Conservation (phyloP, 1,139 yeast genomes). For the Lodderomyces jiufengensis region DNA sequence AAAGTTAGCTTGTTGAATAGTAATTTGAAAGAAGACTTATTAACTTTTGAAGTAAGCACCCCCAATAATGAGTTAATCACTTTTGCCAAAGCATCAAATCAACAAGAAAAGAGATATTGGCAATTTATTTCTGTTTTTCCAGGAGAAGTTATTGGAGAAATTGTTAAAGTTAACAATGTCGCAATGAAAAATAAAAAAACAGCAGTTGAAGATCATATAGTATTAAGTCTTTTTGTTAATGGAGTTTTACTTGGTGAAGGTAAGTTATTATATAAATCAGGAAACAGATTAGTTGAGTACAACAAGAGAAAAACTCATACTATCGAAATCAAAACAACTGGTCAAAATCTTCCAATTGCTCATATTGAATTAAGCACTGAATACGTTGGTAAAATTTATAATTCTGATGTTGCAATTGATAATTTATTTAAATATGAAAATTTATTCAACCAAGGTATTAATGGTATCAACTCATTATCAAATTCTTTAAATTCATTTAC, state of each 20-base stretch:
- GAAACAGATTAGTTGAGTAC: slow-evolving; percentile 40
- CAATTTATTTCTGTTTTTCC: slow-evolving; percentile 74
- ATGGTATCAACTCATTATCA: slow-evolving; percentile 45
- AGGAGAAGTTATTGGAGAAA: slow-evolving; percentile 72
- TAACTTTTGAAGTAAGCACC: slow-evolving; percentile 48
- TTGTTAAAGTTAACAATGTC: slow-evolving; percentile 56
- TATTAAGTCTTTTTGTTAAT: slow-evolving; percentile 59
- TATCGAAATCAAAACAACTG: slow-evolving; percentile 33
- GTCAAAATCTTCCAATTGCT: slow-evolving; percentile 41
- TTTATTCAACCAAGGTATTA: slow-evolving; percentile 38
- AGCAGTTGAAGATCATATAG: slow-evolving; percentile 51
- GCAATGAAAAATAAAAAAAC: slow-evolving; percentile 33
- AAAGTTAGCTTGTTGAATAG: slow-evolving; percentile 40
- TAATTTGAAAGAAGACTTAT: slow-evolving; percentile 29
- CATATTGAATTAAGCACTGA: slow-evolving; percentile 57
- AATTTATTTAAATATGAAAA: slow-evolving; percentile 55
- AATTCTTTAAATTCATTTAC: slow-evolving; percentile 37
- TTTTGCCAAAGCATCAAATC: slow-evolving; percentile 70
- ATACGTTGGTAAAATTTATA: slow-evolving; percentile 68
- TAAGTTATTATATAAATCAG: slow-evolving; percentile 38
- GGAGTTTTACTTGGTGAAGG: slow-evolving; percentile 63
- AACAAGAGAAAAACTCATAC: slow-evolving; percentile 34
- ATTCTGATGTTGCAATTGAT: slow-evolving; percentile 57
- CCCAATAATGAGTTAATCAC: slow-evolving; percentile 46
- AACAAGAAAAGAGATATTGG: slow-evolving; percentile 54